Evolutionary conservation across 2,329 filamentous ascomycete genomes (phyloP), one percentile per base, ranked within the genome.

Genomic region (Verticillium isaacii): DNA sequence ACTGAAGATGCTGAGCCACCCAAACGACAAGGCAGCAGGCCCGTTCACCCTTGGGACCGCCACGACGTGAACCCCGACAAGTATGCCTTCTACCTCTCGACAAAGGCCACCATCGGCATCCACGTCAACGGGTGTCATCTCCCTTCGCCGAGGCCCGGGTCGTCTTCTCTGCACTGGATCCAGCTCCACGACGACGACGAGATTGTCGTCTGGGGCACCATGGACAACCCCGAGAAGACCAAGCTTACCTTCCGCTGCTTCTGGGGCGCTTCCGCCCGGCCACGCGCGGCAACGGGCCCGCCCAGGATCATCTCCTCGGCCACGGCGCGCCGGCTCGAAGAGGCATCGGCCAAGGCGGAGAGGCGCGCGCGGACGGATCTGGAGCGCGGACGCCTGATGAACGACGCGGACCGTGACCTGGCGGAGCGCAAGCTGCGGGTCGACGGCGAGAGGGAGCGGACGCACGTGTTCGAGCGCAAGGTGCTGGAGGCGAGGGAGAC

Each of bases 61-160:
- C 37, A 50, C 12, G 66, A 78, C 57, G 68, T 74, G 17, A 73
- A 81, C 61, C 74, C 81, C 2, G 82, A 85, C 14, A 78, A 88
- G 2, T 88, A 88, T 68, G 82, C 85, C 4, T 89, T 93, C 64
- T 89, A 86, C 71, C 87, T 97, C 58, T 89, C 89, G 1, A 96
- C 92, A 3, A 92, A 93, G 68, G 89, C 91, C 4, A 89, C 87
- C 7, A 80, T 81, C 32, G 91, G 92, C 23, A 91, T 97, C 64
- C 83, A 80, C 66, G 82, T 98, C 70, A 97, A 97, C 69, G 87
- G 85, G 32, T 81, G 85, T n/a, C 79, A 81, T 50, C 76, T 97
- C 29, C 77, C 74, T 1, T 85, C 86, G 2, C 77, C 84, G 45
- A 80, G 87, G 41, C 71, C 79, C 9, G 80, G 82, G 2, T 75